Percentiles rank a stretch among this genome's conserved stretches.
phyloP scores from a whole-genome alignment of 106 monocot genomes.

The Platanthera guangdongensis region DNA sequence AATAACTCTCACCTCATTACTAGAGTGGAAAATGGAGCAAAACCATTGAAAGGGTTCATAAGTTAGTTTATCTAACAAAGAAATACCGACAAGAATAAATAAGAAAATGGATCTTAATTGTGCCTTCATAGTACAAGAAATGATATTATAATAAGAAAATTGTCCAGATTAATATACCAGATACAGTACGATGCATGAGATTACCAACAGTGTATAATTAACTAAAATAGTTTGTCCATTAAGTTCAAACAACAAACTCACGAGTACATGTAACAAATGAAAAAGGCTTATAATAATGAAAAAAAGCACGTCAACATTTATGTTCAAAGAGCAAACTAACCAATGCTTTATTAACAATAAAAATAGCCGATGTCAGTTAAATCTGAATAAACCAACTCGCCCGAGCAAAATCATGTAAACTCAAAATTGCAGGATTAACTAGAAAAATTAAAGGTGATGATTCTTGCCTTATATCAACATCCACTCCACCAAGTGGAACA shows the following conservation, averaged over 20 bases:
- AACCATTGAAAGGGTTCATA: neutral
- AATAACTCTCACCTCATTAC: neutral
- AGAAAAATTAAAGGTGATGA: neutral
- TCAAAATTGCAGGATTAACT: neutral
- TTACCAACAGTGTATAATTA: neutral
- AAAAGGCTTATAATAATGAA: no score
- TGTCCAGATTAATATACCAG: no score
- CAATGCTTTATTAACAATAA: neutral
- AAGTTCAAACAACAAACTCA: neutral
- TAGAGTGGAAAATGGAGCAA: neutral
- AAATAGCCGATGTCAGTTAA: neutral
- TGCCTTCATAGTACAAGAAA: neutral
- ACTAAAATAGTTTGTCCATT: neutral
- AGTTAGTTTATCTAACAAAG: neutral
- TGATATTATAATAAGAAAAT: neutral
- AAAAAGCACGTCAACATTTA: neutral
- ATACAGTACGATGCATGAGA: no score
- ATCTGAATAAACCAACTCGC: neutral
- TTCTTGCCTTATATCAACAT: constrained; percentile 70
- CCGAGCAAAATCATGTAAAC: neutral
- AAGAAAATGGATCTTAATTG: neutral
- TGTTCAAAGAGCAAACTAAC: neutral
- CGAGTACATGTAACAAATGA: no score
- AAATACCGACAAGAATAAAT: neutral
- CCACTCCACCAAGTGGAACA: constrained; percentile 84